Percentiles rank a stretch among this genome's conserved stretches.
Evolutionary conservation across 495 filamentous ascomycete genomes (phyloP).

Genomic region (Apiosordaria backusii): DNA sequence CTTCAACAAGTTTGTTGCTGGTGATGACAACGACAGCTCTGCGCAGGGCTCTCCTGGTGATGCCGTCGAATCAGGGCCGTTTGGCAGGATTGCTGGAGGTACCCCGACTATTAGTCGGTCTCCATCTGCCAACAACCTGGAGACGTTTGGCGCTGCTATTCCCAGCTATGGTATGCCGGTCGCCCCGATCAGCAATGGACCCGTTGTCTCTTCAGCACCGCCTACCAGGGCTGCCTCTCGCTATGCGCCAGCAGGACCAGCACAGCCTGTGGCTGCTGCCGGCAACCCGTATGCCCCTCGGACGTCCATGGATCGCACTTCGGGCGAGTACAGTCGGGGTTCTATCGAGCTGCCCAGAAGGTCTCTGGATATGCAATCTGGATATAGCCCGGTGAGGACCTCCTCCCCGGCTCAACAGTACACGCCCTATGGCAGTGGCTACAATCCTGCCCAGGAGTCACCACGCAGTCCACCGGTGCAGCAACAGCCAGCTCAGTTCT

Average conservation of each 20-base stretch:
- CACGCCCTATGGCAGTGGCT: slow-evolving; percentile 25
- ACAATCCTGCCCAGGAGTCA: slow-evolving; percentile 19
- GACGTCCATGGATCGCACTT: slow-evolving; percentile 44
- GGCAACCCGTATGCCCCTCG: slow-evolving; percentile 38
- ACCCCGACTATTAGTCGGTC: slow-evolving; percentile 81
- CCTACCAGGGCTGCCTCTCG: slow-evolving; percentile 50
- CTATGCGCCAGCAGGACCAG: slow-evolving; percentile 54
- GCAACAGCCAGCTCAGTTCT: slow-evolving; percentile 10
- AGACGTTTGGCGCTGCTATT: slow-evolving; percentile 51
- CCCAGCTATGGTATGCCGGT: slow-evolving; percentile 34
- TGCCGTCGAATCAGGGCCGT: slow-evolving; percentile 67
- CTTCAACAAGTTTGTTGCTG: slow-evolving; percentile 92
- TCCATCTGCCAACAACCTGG: slow-evolving; percentile 72
- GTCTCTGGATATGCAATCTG: slow-evolving; percentile 42
- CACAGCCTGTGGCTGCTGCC: slow-evolving; percentile 26
- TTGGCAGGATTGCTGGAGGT: slow-evolving; percentile 69
- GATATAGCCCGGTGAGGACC: slow-evolving; percentile 33
- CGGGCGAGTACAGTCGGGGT: slow-evolving; percentile 40
- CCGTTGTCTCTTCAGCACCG: slow-evolving; percentile 27
- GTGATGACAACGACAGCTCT: slow-evolving; percentile 69
- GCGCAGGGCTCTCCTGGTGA: slow-evolving; percentile 57
- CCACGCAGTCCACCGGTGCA: slow-evolving; percentile 17
- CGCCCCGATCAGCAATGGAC: slow-evolving; percentile 31
- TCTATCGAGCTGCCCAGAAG: slow-evolving; percentile 44
- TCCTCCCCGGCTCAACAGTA: slow-evolving; percentile 28